Evolutionary conservation across 2,329 filamentous ascomycete species (phyloP).

Genomic region (Septoria petroselini): DNA sequence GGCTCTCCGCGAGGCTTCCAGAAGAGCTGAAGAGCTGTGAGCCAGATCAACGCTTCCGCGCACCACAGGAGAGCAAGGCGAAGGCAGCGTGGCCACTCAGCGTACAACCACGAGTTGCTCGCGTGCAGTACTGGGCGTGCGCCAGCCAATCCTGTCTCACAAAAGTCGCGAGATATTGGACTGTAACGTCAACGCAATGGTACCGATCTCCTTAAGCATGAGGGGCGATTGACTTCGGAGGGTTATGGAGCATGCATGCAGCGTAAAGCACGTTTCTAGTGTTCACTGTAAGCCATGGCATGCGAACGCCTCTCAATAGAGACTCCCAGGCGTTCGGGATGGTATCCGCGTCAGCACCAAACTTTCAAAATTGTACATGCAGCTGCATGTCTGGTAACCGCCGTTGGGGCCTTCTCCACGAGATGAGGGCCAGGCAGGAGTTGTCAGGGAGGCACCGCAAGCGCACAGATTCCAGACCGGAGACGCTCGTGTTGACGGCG

Average conservation of each 20-base stretch:
- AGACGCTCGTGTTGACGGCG: background rate
- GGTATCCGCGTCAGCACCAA: slow-evolving; percentile 8
- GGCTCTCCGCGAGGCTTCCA: background rate
- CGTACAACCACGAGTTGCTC: background rate
- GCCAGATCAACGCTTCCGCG: background rate
- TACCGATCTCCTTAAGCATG: background rate
- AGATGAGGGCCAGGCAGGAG: background rate
- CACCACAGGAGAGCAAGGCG: background rate
- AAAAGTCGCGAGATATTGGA: background rate
- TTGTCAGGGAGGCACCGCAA: background rate
- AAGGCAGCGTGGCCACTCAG: background rate
- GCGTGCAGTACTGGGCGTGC: slow-evolving; percentile 5
- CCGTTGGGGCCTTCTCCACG: background rate
- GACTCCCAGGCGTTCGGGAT: slow-evolving; percentile 4
- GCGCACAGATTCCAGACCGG: background rate
- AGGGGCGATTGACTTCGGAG: slow-evolving; percentile 3
- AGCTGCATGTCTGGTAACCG: background rate
- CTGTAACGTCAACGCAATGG: background rate
- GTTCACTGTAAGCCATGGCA: slow-evolving; percentile 11
- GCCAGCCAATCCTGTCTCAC: background rate
- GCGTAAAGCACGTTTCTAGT: slow-evolving; percentile 3
- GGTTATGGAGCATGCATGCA: background rate
- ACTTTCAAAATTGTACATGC: slow-evolving; percentile 4
- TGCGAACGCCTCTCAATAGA: slow-evolving; percentile 12
- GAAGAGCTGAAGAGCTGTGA: background rate